Percentiles rank a stretch among this genome's conserved stretches.
These are phyloP conservation scores for Pichia phayaonensis DNA, from an alignment of 805 yeast species.

Conservation along the genomic window DNA sequence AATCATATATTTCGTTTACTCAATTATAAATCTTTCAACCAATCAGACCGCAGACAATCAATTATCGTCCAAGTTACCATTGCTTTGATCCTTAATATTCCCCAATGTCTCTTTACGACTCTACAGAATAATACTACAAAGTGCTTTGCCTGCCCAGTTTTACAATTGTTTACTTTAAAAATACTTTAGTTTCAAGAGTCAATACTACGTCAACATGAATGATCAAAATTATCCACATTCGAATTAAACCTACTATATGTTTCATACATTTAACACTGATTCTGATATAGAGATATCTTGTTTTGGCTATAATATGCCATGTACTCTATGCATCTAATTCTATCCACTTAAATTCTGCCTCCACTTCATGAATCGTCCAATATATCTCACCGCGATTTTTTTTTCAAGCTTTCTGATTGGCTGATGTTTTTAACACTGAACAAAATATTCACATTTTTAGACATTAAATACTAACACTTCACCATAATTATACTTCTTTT, in stretches of 20 bases:
- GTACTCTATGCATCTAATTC: neutral
- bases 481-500: neutral
- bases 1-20: neutral
- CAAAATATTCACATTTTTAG: neutral
- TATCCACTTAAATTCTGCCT: neutral
- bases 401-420: conserved; percentile 25
- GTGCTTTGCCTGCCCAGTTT: too few relatives aligned
- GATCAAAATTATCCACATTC: neutral
- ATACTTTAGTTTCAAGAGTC: neutral
- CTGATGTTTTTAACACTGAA: conserved; percentile 2
- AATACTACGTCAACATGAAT: neutral
- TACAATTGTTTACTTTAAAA: too few relatives aligned
- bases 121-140: neutral
- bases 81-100: too few relatives aligned
- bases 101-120: neutral
- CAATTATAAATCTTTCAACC: too few relatives aligned
- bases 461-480: conserved; percentile 14
- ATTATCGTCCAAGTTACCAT: too few relatives aligned
- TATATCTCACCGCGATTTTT: conserved; percentile 16
- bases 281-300: too few relatives aligned
- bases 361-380: neutral
- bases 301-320: neutral
- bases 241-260: too few relatives aligned
- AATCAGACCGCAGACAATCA: neutral
- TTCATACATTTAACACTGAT: too few relatives aligned